phyloP scores from a whole-genome alignment of 257 asterid genomes.

The Capsicum pubescens region DNA sequence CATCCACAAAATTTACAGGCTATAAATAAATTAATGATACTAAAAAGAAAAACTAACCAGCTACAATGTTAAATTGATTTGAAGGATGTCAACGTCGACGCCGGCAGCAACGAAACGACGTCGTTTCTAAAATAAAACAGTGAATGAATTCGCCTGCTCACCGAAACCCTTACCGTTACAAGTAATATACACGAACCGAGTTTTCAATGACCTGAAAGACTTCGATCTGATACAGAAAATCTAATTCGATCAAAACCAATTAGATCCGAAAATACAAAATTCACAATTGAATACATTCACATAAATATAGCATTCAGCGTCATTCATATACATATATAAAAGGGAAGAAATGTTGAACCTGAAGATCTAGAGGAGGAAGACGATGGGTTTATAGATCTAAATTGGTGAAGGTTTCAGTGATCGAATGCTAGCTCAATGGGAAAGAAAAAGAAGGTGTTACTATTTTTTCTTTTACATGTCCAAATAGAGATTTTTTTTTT shows the following conservation, averaged over 20 bases:
- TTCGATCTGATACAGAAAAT: constrained; percentile 16
- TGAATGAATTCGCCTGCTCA: background rate
- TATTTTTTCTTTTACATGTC: background rate
- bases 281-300: constrained; percentile 12
- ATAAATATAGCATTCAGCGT: background rate
- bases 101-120: constrained; percentile 6
- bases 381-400: constrained; percentile 20
- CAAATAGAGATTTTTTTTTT: background rate
- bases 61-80: background rate
- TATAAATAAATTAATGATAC: too few species aligned
- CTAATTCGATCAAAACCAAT: background rate
- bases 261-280: background rate
- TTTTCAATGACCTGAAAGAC: background rate
- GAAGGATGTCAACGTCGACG: background rate
- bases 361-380: background rate
- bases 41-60: background rate
- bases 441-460: background rate
- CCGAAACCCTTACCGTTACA: background rate
- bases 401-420: constrained; percentile 4
- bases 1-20: background rate
- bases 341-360: background rate
- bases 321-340: background rate
- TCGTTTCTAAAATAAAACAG: too few species aligned
- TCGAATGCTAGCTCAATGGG: background rate
- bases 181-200: background rate